A percentile compares a stretch with the other conserved stretches of the same genome.
Evolutionary conservation across 148 eudicot species (phyloP).

Genomic region (Rhododendron simsii): DNA sequence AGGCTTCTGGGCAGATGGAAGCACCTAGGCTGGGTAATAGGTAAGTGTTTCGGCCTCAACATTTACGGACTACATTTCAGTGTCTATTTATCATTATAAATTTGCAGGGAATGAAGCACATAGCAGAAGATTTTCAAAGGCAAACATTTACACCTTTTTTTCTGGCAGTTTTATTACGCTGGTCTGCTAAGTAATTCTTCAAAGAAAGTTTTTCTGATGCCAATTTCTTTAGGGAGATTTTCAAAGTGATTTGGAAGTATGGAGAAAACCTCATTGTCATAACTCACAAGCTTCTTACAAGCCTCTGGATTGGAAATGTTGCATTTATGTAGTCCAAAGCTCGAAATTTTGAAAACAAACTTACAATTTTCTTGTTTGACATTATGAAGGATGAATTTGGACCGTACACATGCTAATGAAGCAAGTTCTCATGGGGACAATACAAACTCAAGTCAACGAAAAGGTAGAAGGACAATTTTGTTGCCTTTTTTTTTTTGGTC

Average conservation of each 20-base stretch:
- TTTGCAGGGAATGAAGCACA: background rate
- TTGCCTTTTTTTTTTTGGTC: background rate
- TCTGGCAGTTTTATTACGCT: background rate
- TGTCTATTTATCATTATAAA: background rate
- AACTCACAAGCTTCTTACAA: background rate
- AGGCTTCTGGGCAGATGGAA: constrained; percentile 17
- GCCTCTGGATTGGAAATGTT: constrained; percentile 7
- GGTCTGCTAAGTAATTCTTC: background rate
- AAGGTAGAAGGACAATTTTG: constrained; percentile 31
- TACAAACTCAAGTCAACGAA: constrained; percentile 35
- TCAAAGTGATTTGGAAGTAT: background rate
- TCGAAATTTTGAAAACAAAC: background rate
- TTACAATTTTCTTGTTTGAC: constrained; percentile 5
- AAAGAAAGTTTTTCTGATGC: background rate
- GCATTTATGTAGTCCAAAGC: background rate
- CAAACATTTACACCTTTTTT: background rate
- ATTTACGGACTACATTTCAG: background rate
- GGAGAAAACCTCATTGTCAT: background rate
- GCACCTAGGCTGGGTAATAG: constrained; percentile 25
- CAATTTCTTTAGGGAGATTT: background rate
- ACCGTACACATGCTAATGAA: constrained; percentile 21
- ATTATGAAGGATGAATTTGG: constrained; percentile 42
- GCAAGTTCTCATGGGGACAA: constrained; percentile 38
- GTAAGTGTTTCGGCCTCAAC: constrained; percentile 21
- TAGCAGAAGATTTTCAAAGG: background rate